phyloP scores from a whole-genome alignment of 495 filamentous ascomycete species.

The Hyaloscypha hepaticicola region DNA sequence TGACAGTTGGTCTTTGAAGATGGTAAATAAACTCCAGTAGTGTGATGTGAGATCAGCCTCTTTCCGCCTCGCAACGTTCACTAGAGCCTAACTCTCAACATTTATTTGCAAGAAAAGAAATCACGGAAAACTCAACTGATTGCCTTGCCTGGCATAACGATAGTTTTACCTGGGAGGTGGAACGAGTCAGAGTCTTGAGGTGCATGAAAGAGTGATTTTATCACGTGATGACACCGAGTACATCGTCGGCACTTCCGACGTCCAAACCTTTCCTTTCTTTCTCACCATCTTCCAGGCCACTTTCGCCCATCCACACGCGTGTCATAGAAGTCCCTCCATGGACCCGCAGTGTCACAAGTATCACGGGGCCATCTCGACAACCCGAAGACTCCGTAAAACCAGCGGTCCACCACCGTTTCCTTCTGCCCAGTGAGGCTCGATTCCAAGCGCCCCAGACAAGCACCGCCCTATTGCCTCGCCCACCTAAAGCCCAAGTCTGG shows the following conservation, averaged over 20 bases:
- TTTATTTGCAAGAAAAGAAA: no score
- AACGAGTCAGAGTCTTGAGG: no score
- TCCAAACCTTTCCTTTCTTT: not conserved
- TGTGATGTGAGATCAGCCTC: no score
- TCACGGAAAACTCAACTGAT: no score
- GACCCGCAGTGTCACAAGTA: not conserved
- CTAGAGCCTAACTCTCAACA: no score
- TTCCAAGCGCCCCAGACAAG: not conserved
- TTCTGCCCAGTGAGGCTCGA: not conserved
- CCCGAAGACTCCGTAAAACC: not conserved
- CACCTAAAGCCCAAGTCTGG: not conserved
- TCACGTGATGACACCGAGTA: not conserved
- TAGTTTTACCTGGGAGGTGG: no score
- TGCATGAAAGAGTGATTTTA: no score
- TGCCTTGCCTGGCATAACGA: no score
- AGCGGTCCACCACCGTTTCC: not conserved
- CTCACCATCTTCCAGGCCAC: not conserved
- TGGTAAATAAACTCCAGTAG: no score
- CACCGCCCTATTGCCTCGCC: not conserved
- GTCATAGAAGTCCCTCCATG: not conserved
- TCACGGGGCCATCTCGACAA: no score
- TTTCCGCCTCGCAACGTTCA: no score
- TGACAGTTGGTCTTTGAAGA: no score
- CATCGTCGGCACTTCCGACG: not conserved
- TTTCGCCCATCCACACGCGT: not conserved